Conservation (phyloP, 345 rosid genomes). For the Punica granatum region DNA sequence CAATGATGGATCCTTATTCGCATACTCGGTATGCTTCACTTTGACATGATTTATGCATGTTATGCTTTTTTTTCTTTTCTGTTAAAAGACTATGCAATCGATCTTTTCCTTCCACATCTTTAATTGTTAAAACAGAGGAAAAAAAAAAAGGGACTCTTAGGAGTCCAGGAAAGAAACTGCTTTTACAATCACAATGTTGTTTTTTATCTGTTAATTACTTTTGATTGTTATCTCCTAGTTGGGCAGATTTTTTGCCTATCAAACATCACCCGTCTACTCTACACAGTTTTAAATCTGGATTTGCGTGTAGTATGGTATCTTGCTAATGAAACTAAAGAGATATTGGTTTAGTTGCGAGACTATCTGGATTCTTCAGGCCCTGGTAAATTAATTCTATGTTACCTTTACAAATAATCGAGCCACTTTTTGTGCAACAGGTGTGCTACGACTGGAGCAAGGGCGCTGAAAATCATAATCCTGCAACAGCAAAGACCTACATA, state of each 20-base stretch:
- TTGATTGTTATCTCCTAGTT: not conserved
- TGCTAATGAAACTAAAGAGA: not conserved
- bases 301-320: not conserved
- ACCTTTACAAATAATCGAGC: not conserved
- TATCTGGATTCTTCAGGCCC: not conserved
- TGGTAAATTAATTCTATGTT: not conserved
- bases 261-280: not conserved
- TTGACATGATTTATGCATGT: not conserved
- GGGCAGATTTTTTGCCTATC: not conserved
- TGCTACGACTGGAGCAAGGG: conserved; percentile 99
- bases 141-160: too few relatives aligned
- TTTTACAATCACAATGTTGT: too few relatives aligned
- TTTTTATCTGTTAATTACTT: not conserved
- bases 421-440: conserved; percentile 29
- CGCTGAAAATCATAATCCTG: conserved; percentile 76
- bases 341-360: not conserved
- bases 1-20: conserved; percentile 86
- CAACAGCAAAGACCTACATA: conserved; percentile 48
- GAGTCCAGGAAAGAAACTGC: too few relatives aligned
- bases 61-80: not conserved
- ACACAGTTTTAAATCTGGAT: not conserved
- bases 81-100: too few relatives aligned
- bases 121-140: too few relatives aligned
- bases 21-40: conserved; percentile 58
- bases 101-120: too few relatives aligned